Evolutionary conservation across 352 stramenopile species (phyloP), one percentile per base, ranked within the genome.

Genomic region (Hyaloperonospora brassicae): DNA sequence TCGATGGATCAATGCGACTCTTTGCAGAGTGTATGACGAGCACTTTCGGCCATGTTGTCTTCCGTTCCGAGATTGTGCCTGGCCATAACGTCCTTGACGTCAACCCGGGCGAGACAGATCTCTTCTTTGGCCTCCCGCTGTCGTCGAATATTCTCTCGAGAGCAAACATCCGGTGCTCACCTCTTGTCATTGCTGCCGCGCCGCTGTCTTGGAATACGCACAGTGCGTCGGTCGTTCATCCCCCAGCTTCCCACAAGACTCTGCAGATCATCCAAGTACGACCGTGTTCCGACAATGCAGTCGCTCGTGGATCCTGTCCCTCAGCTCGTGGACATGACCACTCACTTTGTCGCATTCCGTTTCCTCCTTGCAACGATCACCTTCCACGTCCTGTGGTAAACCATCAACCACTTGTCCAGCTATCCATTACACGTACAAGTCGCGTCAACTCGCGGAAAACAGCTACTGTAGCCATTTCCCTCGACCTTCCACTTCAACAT

Each of bases 61-160:
- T 89, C 89, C 43, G 68, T 60, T 54, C 90, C 80, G 21, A 75
- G 66, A 45, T 90, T 79, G 54, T 85, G 86, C 34, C 72, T 87
- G 4, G 63, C 62, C 48, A 72, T 79, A 45, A 90, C 74, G 55
- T 90, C 81, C 41, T 72, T 73, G 48, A 92, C 84, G 43, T 93
- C 84, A 38, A 87, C 66, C 5, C 71, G 66, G 5, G 87, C 72
- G 10, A 89, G 62, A 0, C 78, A 81, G 45, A 91, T 83, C 44
- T 93, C 81, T 52, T 93, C 79, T 53, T 79, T 68, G 48, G 92
- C 84, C 54, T 87, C 78, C 51, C 89, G 80, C 53, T 93, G 80
- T 13, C 80, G 65, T 47, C 76, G 67, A 36, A 93, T 91, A 42
- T 75, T 79, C 68, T 93, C 80, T 14, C 83, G 76, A 36, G 80